Evolutionary conservation across 164 flowering plant species (phyloP).

Genomic region (Amborella trichopoda): DNA sequence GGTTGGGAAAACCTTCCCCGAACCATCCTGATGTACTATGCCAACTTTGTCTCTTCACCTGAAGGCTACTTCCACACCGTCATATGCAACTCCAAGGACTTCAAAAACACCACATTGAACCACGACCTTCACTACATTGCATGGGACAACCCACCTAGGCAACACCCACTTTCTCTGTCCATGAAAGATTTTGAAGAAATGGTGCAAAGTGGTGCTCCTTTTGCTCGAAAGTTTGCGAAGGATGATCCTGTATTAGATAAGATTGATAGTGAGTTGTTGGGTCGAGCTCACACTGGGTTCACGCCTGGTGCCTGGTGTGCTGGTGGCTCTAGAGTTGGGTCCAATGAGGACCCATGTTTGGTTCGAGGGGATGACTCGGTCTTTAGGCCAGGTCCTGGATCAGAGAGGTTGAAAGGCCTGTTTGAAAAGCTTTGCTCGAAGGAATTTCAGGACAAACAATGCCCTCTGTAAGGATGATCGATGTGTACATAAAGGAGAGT

Average conservation of each 20-base stretch:
- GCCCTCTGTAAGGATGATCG: too few species aligned
- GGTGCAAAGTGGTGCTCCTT: slow-evolving; percentile 84
- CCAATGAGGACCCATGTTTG: slow-evolving; percentile 72
- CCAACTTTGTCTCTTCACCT: slow-evolving; percentile 89
- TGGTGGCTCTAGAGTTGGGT: slow-evolving; percentile 45
- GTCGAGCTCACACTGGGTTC: slow-evolving; percentile 40
- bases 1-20: slow-evolving; percentile 96
- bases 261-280: slow-evolving; percentile 73
- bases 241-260: slow-evolving; percentile 78
- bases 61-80: slow-evolving; percentile 98
- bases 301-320: slow-evolving; percentile 84
- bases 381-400: slow-evolving; percentile 80
- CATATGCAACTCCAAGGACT: slow-evolving; percentile 69
- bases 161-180: slow-evolving; percentile 64
- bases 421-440: too few species aligned
- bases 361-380: slow-evolving; percentile 46
- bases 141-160: slow-evolving; percentile 98
- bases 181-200: slow-evolving; percentile 61
- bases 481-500: too few species aligned
- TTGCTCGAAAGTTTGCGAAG: slow-evolving; percentile 81
- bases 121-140: slow-evolving; percentile 98
- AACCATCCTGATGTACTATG: slow-evolving; percentile 81
- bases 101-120: slow-evolving; percentile 47
- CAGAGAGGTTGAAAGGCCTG: slow-evolving; percentile 41
- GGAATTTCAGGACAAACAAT: too few species aligned